Percentiles rank a stretch among this genome's conserved stretches.
Conservation (phyloP, 164 flowering plant genomes). For the Piper betle region DNA sequence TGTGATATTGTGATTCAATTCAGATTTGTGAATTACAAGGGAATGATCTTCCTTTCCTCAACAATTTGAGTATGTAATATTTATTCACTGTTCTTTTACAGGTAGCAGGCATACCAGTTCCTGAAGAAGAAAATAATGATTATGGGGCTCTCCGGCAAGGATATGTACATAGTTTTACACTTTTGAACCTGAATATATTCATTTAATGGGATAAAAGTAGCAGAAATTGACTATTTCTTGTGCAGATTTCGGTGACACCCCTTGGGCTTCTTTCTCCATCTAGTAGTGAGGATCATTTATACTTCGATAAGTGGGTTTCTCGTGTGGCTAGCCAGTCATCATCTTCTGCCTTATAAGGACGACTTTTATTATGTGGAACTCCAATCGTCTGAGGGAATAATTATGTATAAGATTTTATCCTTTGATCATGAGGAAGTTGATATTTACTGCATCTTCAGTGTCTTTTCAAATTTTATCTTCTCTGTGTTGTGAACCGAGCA, state of each 20-base stretch:
- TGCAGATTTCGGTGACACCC: constrained; percentile 73
- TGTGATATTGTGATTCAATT: neutral
- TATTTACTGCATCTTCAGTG: too few species aligned
- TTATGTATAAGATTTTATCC: neutral
- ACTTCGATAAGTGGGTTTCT: constrained; percentile 49
- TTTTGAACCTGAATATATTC: neutral
- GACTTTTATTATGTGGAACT: constrained; percentile 1
- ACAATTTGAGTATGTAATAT: too few species aligned
- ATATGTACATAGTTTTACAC: constrained; percentile 36
- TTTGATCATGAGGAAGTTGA: neutral
- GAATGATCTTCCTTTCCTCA: neutral
- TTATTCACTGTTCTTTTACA: neutral
- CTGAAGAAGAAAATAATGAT: constrained; percentile 32
- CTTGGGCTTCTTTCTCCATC: constrained; percentile 58
- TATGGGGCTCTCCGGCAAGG: constrained; percentile 40
- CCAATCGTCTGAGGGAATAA: too few species aligned
- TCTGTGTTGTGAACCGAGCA: too few species aligned
- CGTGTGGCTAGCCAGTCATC: constrained; percentile 19
- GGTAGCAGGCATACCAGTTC: constrained; percentile 19
- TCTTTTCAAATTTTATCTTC: too few species aligned
- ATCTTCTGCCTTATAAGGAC: constrained; percentile 33
- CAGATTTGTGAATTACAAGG: neutral
- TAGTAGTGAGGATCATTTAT: constrained; percentile 28
- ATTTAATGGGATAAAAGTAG: neutral
- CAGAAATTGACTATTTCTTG: constrained; percentile 5